Conservation (phyloP, 2,329 filamentous ascomycete genomes). For the Talaromyces amestolkiae region DNA sequence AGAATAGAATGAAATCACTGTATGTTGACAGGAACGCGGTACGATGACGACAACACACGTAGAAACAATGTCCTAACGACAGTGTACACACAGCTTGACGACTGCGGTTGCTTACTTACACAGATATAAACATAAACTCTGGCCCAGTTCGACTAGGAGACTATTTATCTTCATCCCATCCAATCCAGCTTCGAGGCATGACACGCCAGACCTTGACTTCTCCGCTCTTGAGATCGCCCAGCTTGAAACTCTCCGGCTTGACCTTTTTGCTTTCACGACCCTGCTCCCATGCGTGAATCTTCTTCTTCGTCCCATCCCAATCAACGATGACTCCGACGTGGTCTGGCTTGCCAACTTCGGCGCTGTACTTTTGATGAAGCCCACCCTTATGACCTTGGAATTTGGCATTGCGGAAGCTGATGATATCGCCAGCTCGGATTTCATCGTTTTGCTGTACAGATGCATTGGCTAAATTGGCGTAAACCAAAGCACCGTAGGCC, state of each 20-base stretch:
- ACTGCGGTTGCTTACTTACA: background rate
- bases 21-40: constrained; percentile 3
- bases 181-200: constrained; percentile 87
- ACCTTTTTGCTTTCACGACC: constrained; percentile 91
- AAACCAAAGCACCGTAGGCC: constrained; percentile 86
- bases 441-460: constrained; percentile 87
- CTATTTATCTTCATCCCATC: constrained; percentile 61
- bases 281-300: constrained; percentile 93
- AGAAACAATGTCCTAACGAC: background rate
- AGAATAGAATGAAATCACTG: constrained; percentile 4
- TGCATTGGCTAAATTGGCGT: constrained; percentile 92
- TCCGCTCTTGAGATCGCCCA: constrained; percentile 86
- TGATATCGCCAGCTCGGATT: constrained; percentile 88
- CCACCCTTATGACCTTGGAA: constrained; percentile 94
- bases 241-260: constrained; percentile 88
- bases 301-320: constrained; percentile 99
- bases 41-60: background rate
- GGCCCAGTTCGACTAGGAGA: background rate
- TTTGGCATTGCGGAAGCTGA: constrained; percentile 85
- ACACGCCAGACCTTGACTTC: constrained; percentile 98
- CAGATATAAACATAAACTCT: constrained; percentile 1
- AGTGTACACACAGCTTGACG: background rate
- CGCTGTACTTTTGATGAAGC: constrained; percentile 90
- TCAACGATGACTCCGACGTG: constrained; percentile 91
- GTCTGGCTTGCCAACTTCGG: constrained; percentile 81